Percentiles rank a stretch among this genome's conserved stretches.
Conservation (phyloP, 225 moss, liverwort and hornwort species). For the Anthoceros angustus region DNA sequence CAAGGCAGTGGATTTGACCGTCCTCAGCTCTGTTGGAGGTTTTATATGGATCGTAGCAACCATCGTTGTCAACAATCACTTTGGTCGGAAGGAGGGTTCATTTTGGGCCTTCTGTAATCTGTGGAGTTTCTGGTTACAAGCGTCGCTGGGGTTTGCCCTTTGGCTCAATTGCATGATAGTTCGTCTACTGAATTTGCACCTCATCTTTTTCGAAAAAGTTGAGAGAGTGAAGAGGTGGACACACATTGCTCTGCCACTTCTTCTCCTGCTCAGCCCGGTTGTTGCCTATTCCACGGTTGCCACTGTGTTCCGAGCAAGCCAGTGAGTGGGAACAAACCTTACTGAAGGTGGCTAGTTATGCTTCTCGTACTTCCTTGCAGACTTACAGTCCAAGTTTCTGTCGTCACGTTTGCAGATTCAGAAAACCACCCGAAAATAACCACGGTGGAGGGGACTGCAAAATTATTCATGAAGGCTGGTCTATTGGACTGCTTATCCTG, state of each 20-base stretch:
- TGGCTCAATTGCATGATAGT: constrained; percentile 42
- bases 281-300: constrained; percentile 24
- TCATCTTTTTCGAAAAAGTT: constrained; percentile 20
- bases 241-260: constrained; percentile 12
- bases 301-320: constrained; percentile 18
- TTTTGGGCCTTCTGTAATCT: constrained; percentile 26
- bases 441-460: constrained; percentile 20
- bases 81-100: constrained; percentile 17
- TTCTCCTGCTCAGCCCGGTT: constrained; percentile 26
- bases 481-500: constrained; percentile 18
- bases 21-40: constrained; percentile 33
- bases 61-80: constrained; percentile 35
- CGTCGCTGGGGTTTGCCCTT: constrained; percentile 28
- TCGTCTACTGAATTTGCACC: constrained; percentile 29
- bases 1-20: constrained; percentile 36
- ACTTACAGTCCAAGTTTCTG: constrained; percentile 12
- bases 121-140: constrained; percentile 43
- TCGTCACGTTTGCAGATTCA: neutral
- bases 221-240: constrained; percentile 15
- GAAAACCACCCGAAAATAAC: neutral
- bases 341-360: neutral
- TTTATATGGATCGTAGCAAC: constrained; percentile 32
- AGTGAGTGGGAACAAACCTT: constrained; percentile 8
- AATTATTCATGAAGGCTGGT: constrained; percentile 17
- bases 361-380: neutral